phyloP scores from a whole-genome alignment of 2,329 filamentous ascomycete species.

The Pseudocercospora vitis region DNA sequence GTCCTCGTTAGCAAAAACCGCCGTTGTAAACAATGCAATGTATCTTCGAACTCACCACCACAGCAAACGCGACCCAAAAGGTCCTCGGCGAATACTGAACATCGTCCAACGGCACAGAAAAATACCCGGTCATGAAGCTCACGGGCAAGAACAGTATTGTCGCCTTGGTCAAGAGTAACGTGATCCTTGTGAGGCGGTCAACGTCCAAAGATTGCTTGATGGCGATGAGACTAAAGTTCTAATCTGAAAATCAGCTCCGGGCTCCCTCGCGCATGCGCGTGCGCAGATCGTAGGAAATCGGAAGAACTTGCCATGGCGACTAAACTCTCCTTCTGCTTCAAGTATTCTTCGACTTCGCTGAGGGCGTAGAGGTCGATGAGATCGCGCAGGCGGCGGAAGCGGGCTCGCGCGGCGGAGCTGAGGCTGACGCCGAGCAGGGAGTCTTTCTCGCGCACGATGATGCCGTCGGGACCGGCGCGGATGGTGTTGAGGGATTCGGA shows the following conservation, averaged over 20 bases:
- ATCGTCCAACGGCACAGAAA: constrained; percentile 64
- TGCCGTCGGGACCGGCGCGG: constrained; percentile 18
- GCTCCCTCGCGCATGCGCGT: constrained; percentile 4
- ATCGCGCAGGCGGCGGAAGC: constrained; percentile 61
- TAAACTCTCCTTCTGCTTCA: constrained; percentile 69
- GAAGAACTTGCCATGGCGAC: constrained; percentile 60
- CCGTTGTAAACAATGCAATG: background rate
- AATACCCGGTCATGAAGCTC: constrained; percentile 65
- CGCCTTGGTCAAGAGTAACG: constrained; percentile 70
- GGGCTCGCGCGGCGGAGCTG: constrained; percentile 53
- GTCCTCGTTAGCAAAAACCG: background rate
- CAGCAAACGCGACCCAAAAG: constrained; percentile 69
- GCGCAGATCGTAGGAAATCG: background rate
- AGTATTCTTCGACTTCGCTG: constrained; percentile 61
- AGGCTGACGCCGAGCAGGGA: constrained; percentile 48
- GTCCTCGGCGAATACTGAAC: constrained; percentile 61
- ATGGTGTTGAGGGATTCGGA: constrained; percentile 30
- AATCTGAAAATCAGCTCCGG: constrained; percentile 11
- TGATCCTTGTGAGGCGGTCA: constrained; percentile 69
- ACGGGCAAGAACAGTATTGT: constrained; percentile 75
- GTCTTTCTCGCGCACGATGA: constrained; percentile 32
- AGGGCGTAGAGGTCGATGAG: constrained; percentile 61
- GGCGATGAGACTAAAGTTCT: constrained; percentile 77
- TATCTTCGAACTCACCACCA: constrained; percentile 43
- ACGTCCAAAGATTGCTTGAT: constrained; percentile 73